Base-by-base conservation (phyloP, 345 rosid genomes). In the Rhodomyrtus tomentosa region DNA sequence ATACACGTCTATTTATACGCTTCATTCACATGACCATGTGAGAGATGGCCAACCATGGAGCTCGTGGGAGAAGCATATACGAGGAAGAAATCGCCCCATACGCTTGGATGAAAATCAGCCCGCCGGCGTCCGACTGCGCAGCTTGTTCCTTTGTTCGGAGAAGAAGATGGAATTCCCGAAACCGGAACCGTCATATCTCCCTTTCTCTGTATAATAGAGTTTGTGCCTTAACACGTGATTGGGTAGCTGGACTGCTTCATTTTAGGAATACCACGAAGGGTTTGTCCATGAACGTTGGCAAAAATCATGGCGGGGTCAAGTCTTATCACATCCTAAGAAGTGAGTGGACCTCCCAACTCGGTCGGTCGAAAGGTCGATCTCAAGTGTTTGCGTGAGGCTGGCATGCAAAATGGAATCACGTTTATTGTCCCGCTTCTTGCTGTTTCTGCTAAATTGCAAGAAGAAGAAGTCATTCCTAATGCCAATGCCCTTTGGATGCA, bases 11-110 rank as follows among this genome's bases (percentile, higher is more conserved):
- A 24, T 55, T 52, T 55, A 55, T 56, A 4, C 1, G 32, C 7
- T 40, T n/a, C 32, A n/a, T n/a, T 56, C 62, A 56, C 62, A 56
- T 56, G 62, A n/a, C 29, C 16, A 56, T 12, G n/a, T 12, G 62
- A 56, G 62, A 56, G 12, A 56, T 27, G 15, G 21, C 48, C 10
- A 62, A 83, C 59, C 76, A 20, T 2, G 20, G 79, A 36, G 36
- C 12, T 24, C 21, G 48, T 49, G 14, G 84, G 32, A 38, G 85
- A 58, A 40, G 56, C 10, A 40, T 21, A 49, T 4, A 7, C 21
- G n/a, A 85, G 88, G 81, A 90, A 87, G 24, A 80, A 55, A 21
- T 88, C 84, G 12, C 87, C 89, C 90, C 91, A 87, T 5, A 88
- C 10, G n/a, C 21, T 85, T 2, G 89, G 89, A 50, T 80, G 86